Percentiles rank a stretch among this genome's conserved stretches.
Evolutionary conservation across 176 grass and related monocot genomes (phyloP).

Genomic region (Dendrocalamus sinicus): DNA sequence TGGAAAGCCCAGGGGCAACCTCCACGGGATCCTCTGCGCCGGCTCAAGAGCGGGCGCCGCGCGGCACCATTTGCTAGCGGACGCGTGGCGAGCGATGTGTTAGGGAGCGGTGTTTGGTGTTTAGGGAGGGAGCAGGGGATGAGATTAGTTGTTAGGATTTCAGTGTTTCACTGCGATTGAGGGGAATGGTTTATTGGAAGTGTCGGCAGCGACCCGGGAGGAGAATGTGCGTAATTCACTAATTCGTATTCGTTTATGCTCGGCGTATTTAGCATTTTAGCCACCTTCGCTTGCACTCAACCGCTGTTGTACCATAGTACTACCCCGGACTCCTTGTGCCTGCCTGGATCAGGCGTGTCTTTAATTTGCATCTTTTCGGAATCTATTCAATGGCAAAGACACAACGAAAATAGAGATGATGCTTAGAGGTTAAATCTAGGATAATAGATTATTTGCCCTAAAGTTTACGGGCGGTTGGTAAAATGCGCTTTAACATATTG

Average conservation of each 20-base stretch:
- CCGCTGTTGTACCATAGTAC: not conserved
- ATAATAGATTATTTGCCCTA: too few species aligned
- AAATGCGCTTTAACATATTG: too few species aligned
- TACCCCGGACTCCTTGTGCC: too few species aligned
- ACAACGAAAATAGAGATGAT: too few species aligned
- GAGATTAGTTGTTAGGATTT: not conserved
- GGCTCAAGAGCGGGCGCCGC: rapidly evolving
- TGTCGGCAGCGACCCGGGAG: slow-evolving; percentile 40
- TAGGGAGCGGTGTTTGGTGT: not conserved
- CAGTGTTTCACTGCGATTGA: slow-evolving; percentile 18
- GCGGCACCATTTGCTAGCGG: rapidly evolving
- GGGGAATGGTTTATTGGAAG: slow-evolving; percentile 35
- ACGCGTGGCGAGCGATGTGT: not conserved
- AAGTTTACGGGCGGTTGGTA: too few species aligned
- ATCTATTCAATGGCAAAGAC: too few species aligned
- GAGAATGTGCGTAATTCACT: slow-evolving; percentile 25
- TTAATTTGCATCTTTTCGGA: too few species aligned
- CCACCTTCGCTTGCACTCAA: not conserved
- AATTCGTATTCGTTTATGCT: not conserved
- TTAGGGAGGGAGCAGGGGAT: not conserved
- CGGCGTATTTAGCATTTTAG: not conserved
- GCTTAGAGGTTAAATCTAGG: too few species aligned
- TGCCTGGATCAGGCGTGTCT: not conserved
- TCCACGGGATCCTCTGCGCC: slow-evolving; percentile 41
- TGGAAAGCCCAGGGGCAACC: slow-evolving; percentile 53